phyloP scores from a whole-genome alignment of 2,329 filamentous ascomycete species.

The Cordyceps cicadae region DNA sequence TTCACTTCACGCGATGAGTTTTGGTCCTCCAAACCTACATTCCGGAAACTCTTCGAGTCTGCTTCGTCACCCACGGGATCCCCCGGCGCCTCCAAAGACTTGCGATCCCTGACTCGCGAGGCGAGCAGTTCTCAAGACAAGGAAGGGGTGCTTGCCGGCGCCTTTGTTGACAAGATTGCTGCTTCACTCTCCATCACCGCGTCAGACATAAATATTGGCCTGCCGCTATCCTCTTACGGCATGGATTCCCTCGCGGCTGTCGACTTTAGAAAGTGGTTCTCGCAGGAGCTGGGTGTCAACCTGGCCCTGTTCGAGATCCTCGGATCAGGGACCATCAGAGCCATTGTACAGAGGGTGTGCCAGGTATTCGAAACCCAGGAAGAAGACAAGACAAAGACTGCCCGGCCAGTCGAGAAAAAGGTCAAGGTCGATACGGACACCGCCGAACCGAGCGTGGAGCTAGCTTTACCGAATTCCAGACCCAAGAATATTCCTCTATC shows the following conservation, averaged over 20 bases:
- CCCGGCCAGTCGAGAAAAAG: background rate
- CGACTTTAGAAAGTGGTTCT: conserved; percentile 5
- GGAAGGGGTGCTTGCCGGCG: background rate
- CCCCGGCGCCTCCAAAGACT: background rate
- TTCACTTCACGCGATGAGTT: background rate
- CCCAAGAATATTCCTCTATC: background rate
- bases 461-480: background rate
- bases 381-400: background rate
- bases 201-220: background rate
- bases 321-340: background rate
- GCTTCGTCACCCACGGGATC: background rate
- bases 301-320: conserved; percentile 2
- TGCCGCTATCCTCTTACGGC: background rate
- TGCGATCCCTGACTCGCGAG: background rate
- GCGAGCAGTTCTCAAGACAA: background rate
- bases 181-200: background rate
- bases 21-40: background rate
- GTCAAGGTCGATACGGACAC: background rate
- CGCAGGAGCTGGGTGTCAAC: background rate
- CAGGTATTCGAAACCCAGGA: background rate
- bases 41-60: background rate
- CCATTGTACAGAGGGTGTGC: background rate
- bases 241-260: conserved; percentile 3
- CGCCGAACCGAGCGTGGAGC: background rate
- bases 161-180: background rate